Evolutionary conservation across 129 eudicot species (phyloP), one percentile per base, ranked within the genome.

Genomic region (Solidago caesia): DNA sequence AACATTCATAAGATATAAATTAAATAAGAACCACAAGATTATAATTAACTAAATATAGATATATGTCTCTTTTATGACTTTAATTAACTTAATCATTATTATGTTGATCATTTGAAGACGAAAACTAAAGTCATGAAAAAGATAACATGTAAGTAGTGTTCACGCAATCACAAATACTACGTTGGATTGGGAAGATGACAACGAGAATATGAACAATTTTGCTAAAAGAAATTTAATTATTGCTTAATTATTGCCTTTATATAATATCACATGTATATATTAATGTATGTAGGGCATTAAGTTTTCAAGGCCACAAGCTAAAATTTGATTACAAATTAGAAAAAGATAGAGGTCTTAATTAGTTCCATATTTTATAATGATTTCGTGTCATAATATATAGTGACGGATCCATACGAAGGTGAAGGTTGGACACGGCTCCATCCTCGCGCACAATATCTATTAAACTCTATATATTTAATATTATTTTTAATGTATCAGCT

Each of bases 41-140:
- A 29, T 52, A 26, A 44, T 58, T 21, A 49, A 64, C 56, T 29
- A 44, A 44, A 7, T 21, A 21, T 21, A 21, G 21, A 21, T 21
- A 21, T 21, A 12, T 26, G 52, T 77, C 49, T 11, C 48, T 69
- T 49, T 61, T 70, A 16, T 41, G 29, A 49, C 33, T 48, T 78
- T 55, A 29, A 52, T 64, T 51, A 33, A 33, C 21, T 33, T 33
- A 27, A 48, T 27, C 47, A 14, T 48, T 26, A 10, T 16, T 45
- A 46, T 41, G 53, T 29, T 67, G 60, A 55, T 59, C 21, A 47
- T 33, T 39, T 56, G 68, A 72, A 64, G 74, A 56, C 44, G 33
- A 79, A 79, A 65, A 56, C 63, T 67, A 73, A 73, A 46, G 74
- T 72, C 79, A 33, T 45, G 64, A 73, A 29, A 6, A 15, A 6